Percentiles rank a stretch among this genome's conserved stretches.
Conservation (phyloP, 1,284 basidiomycete species). For the Apiotrichum laibachii region DNA sequence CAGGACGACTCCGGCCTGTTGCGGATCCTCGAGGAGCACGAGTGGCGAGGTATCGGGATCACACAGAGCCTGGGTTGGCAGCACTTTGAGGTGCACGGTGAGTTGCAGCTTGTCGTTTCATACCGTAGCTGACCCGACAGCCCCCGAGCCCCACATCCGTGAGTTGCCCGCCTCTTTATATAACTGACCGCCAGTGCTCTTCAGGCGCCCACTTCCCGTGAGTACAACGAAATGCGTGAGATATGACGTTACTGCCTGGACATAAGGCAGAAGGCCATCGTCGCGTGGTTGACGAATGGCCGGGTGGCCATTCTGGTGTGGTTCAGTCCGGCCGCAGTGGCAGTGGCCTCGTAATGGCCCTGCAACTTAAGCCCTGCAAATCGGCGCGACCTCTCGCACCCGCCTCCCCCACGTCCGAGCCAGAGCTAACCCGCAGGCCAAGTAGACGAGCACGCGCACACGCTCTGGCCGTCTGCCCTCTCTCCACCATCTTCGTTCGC, state of each 20-base stretch:
- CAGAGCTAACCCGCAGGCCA: no score
- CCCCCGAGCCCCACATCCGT: conserved; percentile 70
- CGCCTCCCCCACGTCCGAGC: no score
- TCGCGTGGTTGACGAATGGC: no score
- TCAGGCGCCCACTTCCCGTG: conserved; percentile 53
- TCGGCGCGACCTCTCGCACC: no score
- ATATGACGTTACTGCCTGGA: no score
- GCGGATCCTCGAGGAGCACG: conserved; percentile 75
- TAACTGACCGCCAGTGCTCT: conserved; percentile 47
- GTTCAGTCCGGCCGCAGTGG: no score
- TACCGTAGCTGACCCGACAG: conserved; percentile 50
- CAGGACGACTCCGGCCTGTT: conserved; percentile 72
- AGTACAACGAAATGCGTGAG: conserved; percentile 19
- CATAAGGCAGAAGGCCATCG: no score
- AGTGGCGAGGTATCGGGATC: conserved; percentile 95
- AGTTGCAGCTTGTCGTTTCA: conserved; percentile 38
- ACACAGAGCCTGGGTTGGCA: conserved; percentile 96
- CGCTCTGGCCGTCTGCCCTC: not conserved
- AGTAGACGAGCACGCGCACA: not conserved
- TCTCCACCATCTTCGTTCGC: not conserved
- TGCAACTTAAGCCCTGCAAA: no score
- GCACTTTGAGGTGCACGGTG: conserved; percentile 94
- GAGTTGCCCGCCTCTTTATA: not conserved
- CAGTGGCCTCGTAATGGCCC: no score
- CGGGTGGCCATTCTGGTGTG: no score